phyloP scores from a whole-genome alignment of 2,329 filamentous ascomycete species.

The Fusarium goolgardi region DNA sequence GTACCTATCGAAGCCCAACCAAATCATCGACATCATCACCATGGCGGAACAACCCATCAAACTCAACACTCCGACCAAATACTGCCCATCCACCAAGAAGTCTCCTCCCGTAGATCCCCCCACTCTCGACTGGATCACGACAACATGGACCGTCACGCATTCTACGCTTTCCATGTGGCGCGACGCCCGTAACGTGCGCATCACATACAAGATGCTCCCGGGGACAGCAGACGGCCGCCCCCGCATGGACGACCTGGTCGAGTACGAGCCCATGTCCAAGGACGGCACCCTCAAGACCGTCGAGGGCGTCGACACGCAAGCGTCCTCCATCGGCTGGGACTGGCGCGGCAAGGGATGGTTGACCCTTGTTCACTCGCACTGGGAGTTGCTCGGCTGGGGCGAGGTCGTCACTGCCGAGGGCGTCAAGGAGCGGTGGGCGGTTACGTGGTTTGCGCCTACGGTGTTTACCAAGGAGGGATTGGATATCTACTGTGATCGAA shows the following conservation, averaged over 20 bases:
- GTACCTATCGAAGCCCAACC: background rate
- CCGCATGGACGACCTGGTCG: constrained; percentile 77
- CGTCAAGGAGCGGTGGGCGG: constrained; percentile 72
- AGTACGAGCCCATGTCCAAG: constrained; percentile 69
- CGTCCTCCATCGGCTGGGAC: constrained; percentile 64
- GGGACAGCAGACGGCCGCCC: constrained; percentile 53
- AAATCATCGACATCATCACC: constrained; percentile 7
- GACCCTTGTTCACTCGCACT: constrained; percentile 77
- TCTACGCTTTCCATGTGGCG: constrained; percentile 85
- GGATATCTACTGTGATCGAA: constrained; percentile 78
- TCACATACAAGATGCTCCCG: constrained; percentile 74
- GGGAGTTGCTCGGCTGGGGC: constrained; percentile 85
- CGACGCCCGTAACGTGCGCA: constrained; percentile 80
- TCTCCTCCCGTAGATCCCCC: constrained; percentile 57
- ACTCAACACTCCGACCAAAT: constrained; percentile 61
- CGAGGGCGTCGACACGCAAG: constrained; percentile 70
- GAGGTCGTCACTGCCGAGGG: constrained; percentile 58
- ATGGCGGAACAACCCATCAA: constrained; percentile 43
- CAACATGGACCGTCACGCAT: constrained; percentile 80
- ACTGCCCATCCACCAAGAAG: constrained; percentile 49
- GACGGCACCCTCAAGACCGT: constrained; percentile 68
- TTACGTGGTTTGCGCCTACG: constrained; percentile 87
- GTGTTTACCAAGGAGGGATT: constrained; percentile 85
- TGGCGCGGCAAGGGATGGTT: constrained; percentile 85
- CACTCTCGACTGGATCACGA: constrained; percentile 66